Percentiles rank a stretch among this genome's conserved stretches.
These are phyloP conservation scores for Diaporthe caulivora DNA, from an alignment of 2,329 filamentous ascomycete species.

Conservation along the genomic window DNA sequence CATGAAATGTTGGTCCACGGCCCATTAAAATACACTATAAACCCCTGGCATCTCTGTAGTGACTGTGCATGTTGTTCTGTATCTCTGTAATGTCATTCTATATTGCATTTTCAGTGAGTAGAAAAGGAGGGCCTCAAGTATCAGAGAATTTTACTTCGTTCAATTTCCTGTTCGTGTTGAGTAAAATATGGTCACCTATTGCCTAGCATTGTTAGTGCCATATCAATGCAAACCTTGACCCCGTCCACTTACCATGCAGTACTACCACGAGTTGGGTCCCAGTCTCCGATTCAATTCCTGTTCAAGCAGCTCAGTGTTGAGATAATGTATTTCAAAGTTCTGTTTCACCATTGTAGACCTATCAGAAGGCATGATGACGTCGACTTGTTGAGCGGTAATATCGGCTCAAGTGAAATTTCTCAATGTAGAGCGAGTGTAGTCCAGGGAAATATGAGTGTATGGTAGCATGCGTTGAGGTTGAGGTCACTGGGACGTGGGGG, in stretches of 20 bases:
- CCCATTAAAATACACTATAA: too few relatives aligned
- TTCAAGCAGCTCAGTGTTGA: too few relatives aligned
- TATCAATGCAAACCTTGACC: not conserved
- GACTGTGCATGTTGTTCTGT: not conserved
- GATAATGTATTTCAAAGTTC: too few relatives aligned
- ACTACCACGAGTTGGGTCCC: not conserved
- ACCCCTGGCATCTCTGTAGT: too few relatives aligned
- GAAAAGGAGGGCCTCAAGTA: not conserved
- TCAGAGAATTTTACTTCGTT: not conserved
- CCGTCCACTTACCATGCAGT: not conserved
- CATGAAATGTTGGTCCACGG: too few relatives aligned
- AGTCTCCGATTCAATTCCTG: not conserved
- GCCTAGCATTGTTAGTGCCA: not conserved
- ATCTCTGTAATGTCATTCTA: not conserved
- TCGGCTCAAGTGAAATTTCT: too few relatives aligned
- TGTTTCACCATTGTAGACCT: not conserved
- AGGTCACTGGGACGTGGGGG: too few relatives aligned
- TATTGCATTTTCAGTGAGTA: not conserved
- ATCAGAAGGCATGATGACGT: not conserved
- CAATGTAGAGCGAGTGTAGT: too few relatives aligned
- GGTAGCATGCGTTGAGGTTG: too few relatives aligned
- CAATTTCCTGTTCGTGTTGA: not conserved
- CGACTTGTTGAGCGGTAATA: too few relatives aligned
- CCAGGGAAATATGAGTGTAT: too few relatives aligned
- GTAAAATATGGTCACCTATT: not conserved